These are phyloP conservation scores for Bipolaris victoriae DNA, from an alignment of 2,329 filamentous ascomycete genomes.

Conservation along the genomic window DNA sequence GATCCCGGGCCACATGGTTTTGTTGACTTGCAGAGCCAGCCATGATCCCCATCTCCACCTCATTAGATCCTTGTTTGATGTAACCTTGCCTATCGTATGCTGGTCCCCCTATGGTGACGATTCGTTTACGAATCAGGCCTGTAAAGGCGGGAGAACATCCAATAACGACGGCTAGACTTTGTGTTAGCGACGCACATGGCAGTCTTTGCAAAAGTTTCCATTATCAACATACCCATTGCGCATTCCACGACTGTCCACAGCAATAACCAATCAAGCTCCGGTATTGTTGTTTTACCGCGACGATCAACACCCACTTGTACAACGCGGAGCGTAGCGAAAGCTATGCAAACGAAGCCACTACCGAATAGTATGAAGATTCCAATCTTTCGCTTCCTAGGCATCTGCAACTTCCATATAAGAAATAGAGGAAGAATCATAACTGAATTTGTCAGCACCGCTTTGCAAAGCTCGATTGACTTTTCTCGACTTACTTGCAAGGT, in stretches of 20 bases:
- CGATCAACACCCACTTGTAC: constrained; percentile 40
- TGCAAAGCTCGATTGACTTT: not conserved
- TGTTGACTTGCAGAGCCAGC: constrained; percentile 1
- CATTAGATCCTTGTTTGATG: constrained; percentile 10
- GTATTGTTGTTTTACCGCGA: constrained; percentile 24
- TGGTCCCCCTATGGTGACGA: constrained; percentile 7
- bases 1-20: not conserved
- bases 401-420: constrained; percentile 47
- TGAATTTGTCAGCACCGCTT: constrained; percentile 9
- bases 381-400: constrained; percentile 41
- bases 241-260: constrained; percentile 46
- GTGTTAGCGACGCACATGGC: not conserved
- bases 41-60: constrained; percentile 17
- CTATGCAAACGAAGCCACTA: constrained; percentile 24
- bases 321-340: constrained; percentile 32
- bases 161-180: constrained; percentile 22
- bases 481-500: constrained; percentile 37
- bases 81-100: constrained; percentile 19
- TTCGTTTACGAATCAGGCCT: constrained; percentile 16
- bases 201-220: no score
- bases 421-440: constrained; percentile 48
- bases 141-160: constrained; percentile 16
- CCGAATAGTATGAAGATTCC: constrained; percentile 39
- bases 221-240: constrained; percentile 33
- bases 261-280: constrained; percentile 43